Evolutionary conservation across 2,329 filamentous ascomycete genomes (phyloP).

Genomic region (Claviceps spartinae): DNA sequence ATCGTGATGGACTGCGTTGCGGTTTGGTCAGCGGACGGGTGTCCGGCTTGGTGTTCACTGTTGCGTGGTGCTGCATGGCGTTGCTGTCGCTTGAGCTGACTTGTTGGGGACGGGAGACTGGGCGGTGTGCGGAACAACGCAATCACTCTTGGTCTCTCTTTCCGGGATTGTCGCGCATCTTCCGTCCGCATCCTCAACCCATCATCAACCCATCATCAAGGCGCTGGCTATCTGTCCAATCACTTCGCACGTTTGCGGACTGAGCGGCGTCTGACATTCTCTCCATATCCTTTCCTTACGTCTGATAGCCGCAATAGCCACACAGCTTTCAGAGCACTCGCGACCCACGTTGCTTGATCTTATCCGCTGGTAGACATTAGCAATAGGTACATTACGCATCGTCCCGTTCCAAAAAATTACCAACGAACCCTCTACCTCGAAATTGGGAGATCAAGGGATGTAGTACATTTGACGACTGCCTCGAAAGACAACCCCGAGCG

Average conservation of each 20-base stretch:
- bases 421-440: too few species aligned
- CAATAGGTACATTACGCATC: too few species aligned
- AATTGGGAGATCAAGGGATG: too few species aligned
- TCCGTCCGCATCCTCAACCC: background rate
- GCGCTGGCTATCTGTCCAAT: background rate
- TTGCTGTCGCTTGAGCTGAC: background rate
- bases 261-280: background rate
- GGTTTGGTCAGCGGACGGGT: too few species aligned
- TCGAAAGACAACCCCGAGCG: background rate
- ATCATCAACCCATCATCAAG: background rate
- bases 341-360: too few species aligned
- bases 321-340: too few species aligned
- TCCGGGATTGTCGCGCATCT: background rate
- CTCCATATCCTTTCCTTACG: background rate
- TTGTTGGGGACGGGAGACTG: background rate
- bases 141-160: background rate
- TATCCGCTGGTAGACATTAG: too few species aligned
- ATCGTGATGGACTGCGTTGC: background rate
- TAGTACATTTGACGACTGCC: background rate
- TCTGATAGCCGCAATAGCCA: background rate
- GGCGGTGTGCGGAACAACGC: background rate
- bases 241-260: too few species aligned
- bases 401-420: too few species aligned
- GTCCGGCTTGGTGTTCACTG: background rate
- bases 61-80: background rate